phyloP scores from a whole-genome alignment of 2,329 filamentous ascomycete genomes.

The Pseudopithomyces maydicus region DNA sequence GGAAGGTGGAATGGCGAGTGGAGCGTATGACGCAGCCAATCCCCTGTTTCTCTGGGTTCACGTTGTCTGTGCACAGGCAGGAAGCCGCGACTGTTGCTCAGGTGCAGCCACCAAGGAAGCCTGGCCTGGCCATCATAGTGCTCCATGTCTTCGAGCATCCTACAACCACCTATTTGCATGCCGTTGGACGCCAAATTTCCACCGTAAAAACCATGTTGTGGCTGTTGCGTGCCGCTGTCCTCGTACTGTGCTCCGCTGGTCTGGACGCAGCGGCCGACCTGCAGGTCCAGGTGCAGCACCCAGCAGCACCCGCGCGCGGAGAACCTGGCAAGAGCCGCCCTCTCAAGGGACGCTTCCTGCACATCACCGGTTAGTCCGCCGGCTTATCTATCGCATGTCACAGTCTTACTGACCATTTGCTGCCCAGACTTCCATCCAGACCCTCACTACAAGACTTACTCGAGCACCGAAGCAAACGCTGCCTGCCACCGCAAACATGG shows the following conservation, averaged over 20 bases:
- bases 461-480: slow-evolving; percentile 68
- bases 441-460: slow-evolving; percentile 79
- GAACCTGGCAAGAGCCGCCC: slow-evolving; percentile 19
- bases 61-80: slow-evolving; percentile 3
- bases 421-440: slow-evolving; percentile 88
- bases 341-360: slow-evolving; percentile 73
- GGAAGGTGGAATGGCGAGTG: neutral
- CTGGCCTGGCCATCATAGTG: neutral
- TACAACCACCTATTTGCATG: neutral
- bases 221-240: slow-evolving; percentile 31
- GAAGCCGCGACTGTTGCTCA: neutral
- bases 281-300: slow-evolving; percentile 6
- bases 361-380: slow-evolving; percentile 75
- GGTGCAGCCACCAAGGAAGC: neutral
- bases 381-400: neutral
- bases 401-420: neutral
- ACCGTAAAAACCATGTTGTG: slow-evolving; percentile 1
- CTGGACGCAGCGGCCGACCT: slow-evolving; percentile 2
- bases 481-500: slow-evolving; percentile 83
- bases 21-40: slow-evolving; percentile 3
- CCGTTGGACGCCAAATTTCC: neutral
- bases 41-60: neutral
- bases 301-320: slow-evolving; percentile 16
- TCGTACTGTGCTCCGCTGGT: slow-evolving; percentile 21
- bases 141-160: neutral